A percentile compares a stretch with the other conserved stretches of the same genome.
Conservation (phyloP, 2,329 filamentous ascomycete species). For the Aspergillus pseudonomiae region DNA sequence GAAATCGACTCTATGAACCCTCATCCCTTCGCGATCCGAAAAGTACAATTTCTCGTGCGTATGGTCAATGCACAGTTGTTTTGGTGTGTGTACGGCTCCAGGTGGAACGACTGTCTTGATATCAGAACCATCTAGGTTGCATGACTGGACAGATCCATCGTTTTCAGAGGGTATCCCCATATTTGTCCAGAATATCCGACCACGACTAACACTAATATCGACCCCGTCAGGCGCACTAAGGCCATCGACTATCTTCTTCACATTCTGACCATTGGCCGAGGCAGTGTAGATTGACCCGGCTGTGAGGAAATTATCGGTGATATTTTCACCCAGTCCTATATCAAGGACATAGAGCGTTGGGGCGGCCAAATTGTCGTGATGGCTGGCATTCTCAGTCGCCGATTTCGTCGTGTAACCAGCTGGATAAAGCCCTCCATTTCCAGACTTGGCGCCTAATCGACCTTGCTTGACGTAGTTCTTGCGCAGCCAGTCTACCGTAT, state of each 20-base stretch:
- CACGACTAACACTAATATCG: conserved; percentile 35
- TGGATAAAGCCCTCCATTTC: conserved; percentile 46
- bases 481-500: conserved; percentile 51
- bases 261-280: conserved; percentile 17
- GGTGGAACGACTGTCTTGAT: conserved; percentile 46
- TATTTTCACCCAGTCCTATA: conserved; percentile 15
- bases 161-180: conserved; percentile 47
- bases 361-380: background rate
- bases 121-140: conserved; percentile 53
- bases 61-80: conserved; percentile 42
- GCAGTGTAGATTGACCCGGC: conserved; percentile 12
- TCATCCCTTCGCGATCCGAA: conserved; percentile 48
- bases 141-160: conserved; percentile 48
- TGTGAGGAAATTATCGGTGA: conserved; percentile 17
- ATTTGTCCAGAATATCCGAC: conserved; percentile 54
- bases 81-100: conserved; percentile 55
- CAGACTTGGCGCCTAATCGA: conserved; percentile 43
- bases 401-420: conserved; percentile 8
- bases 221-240: conserved; percentile 51
- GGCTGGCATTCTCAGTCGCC: conserved; percentile 1
- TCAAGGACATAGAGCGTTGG: background rate
- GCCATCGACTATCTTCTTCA: conserved; percentile 15
- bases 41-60: conserved; percentile 39
- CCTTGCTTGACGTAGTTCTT: conserved; percentile 51
- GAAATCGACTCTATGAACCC: conserved; percentile 39